Evolutionary conservation across 2,329 filamentous ascomycete species (phyloP), one percentile per base, ranked within the genome.

Genomic region (Balansia obtecta): DNA sequence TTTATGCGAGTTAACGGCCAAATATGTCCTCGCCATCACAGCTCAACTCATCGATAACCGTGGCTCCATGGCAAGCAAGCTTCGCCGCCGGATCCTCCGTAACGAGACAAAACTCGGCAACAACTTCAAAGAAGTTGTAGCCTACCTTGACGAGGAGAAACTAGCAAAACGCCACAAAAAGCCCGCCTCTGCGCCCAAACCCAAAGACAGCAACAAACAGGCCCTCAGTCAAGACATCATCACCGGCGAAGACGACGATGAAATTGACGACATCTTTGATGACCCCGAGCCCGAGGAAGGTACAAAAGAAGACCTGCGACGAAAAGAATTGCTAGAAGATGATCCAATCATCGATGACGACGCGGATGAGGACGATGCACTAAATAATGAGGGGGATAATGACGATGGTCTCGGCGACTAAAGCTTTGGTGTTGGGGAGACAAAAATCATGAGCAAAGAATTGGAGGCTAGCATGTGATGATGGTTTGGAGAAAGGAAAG

Each of bases 41-140:
- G 87, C 83, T 18, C 82, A 81, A 49, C 80, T 89, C 40, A 72
- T 96, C 47, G 88, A 94, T 61, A 69, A 73, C 41, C 72, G 71
- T 1, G 80, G 79, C 7, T 68, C 76, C 11, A 70, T 78, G 32
- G 76, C 76, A 9, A 82, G 80, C 32, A 80, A 79, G 61, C 74
- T 95, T 37, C 78, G 79, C 55, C 79, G 80, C 58, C 77, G 89
- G 18, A 72, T 98, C 20, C 75, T 85, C 59, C 77, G 87, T 56
- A 96, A 98, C 67, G 85, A 85, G 62, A 72, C 71, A n/a, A 82
- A 80, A 61, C 75, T 98, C 3, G 93, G 93, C 2, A 72, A 79
- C 44, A 96, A 93, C 63, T 94, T 87, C 73, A 87, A 85, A 61
- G 88, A 93, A 59, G 81, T 96, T 7, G 71, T 95, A 4, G 79